A percentile compares a stretch with the other conserved stretches of the same genome.
These are phyloP conservation scores for Beauveria pseudobassiana DNA, from an alignment of 2,329 filamentous ascomycete genomes.

Conservation along the genomic window DNA sequence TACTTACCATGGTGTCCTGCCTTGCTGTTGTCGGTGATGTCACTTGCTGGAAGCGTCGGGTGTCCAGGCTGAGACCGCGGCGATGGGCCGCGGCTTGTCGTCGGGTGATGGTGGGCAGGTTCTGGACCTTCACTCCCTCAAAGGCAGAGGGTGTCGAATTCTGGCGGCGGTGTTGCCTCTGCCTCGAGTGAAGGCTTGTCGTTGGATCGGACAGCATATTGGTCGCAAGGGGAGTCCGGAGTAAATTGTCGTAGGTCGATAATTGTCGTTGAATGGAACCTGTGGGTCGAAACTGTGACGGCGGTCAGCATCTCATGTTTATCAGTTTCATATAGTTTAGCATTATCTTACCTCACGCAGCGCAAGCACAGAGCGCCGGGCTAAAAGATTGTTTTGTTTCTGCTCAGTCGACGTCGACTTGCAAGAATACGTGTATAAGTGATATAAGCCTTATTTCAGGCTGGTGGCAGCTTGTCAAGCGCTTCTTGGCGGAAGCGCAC, in stretches of 20 bases:
- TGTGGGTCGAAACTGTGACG: slow-evolving; percentile 35
- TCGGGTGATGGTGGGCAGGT: slow-evolving; percentile 48
- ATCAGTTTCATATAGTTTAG: background rate
- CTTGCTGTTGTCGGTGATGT: slow-evolving; percentile 19
- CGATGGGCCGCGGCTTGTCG: slow-evolving; percentile 53
- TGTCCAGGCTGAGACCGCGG: slow-evolving; percentile 79
- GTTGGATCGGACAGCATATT: slow-evolving; percentile 72
- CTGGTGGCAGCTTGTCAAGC: slow-evolving; percentile 16
- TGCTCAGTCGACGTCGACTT: slow-evolving; percentile 43
- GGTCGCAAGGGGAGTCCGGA: slow-evolving; percentile 65
- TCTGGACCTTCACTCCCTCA: slow-evolving; percentile 63
- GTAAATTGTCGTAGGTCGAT: slow-evolving; percentile 43
- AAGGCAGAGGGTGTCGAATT: slow-evolving; percentile 75
- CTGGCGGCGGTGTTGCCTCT: slow-evolving; percentile 66
- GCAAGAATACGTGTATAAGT: slow-evolving; percentile 15
- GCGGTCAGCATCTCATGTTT: slow-evolving; percentile 21
- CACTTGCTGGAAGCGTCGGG: slow-evolving; percentile 37
- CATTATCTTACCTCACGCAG: slow-evolving; percentile 63
- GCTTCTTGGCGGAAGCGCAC: slow-evolving; percentile 8
- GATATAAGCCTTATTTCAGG: slow-evolving; percentile 27
- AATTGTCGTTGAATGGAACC: slow-evolving; percentile 41
- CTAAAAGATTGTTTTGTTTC: slow-evolving; percentile 36
- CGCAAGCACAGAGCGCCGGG: slow-evolving; percentile 76
- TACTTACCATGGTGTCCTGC: slow-evolving; percentile 40
- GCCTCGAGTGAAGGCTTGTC: slow-evolving; percentile 59